phyloP scores from a whole-genome alignment of 2,329 filamentous ascomycete genomes.

The Colletotrichum sidae region DNA sequence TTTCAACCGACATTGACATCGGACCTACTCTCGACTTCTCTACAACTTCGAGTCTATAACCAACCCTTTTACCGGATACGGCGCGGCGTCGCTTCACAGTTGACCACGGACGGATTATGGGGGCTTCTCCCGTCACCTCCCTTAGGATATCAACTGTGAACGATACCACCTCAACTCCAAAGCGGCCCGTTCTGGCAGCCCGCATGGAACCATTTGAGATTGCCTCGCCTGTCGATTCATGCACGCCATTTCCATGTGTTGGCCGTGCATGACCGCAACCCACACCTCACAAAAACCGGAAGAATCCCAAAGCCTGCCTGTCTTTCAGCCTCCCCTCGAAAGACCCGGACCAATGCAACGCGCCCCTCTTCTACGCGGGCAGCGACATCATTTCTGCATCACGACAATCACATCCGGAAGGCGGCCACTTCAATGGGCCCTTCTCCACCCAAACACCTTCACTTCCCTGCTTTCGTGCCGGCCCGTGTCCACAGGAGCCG shows the following conservation, averaged over 20 bases:
- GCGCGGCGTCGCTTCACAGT: constrained; percentile 7
- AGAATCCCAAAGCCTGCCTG: not conserved
- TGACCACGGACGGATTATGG: constrained; percentile 7
- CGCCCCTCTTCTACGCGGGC: not conserved
- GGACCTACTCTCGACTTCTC: not conserved
- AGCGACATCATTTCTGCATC: constrained; percentile 10
- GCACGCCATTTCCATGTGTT: constrained; percentile 35
- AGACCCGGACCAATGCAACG: constrained; percentile 10
- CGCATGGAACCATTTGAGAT: constrained; percentile 6
- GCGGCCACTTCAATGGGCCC: constrained; percentile 8
- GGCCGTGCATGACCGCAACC: constrained; percentile 29
- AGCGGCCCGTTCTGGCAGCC: constrained; percentile 14
- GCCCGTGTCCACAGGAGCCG: constrained; percentile 34
- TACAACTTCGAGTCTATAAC: not conserved
- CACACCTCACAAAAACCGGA: constrained; percentile 18
- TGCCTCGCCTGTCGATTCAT: constrained; percentile 11
- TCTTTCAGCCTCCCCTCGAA: constrained; percentile 20
- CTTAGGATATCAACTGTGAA: constrained; percentile 24
- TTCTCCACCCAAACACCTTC: not conserved
- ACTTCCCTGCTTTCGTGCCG: constrained; percentile 27
- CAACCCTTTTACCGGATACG: constrained; percentile 4
- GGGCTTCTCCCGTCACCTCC: not conserved
- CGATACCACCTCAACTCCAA: constrained; percentile 3
- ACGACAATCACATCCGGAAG: not conserved
- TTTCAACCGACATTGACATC: constrained; percentile 20